Evolutionary conservation across 805 yeast genomes (phyloP), one percentile per base, ranked within the genome.

Genomic region (Yamadazyma insecticola): DNA sequence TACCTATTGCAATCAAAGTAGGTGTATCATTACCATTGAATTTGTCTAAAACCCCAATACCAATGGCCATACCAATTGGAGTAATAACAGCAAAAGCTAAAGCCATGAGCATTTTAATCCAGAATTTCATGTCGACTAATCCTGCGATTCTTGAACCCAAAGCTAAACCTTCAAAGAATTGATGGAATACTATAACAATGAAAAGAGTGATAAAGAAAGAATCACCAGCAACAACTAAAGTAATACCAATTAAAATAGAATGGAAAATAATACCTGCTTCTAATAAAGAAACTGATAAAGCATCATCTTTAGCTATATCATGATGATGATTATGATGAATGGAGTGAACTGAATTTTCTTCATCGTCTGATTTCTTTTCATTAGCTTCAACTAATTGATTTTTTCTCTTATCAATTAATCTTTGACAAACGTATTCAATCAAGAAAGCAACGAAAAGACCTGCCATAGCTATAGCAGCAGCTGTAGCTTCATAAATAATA

Each of bases 41-140:
- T n/a, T 37, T 33, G 4, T 47, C 29, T 33, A 53, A 35, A 2
- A 44, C 48, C 7, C 59, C 61, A 26, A 48, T 47, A 16, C 61
- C 61, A 16, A 55, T 55, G 7, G 57, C 60, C 55, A 54, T 55
- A 17, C 57, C 55, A 21, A 55, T 32, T 10, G 61, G 59, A 6
- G 60, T 54, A 23, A 48, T 46, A 8, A 51, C 12, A 3, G 53
- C 43, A 35, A 40, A 55, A 5, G 30, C 33, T 1, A 29, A 23
- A 9, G 51, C 57, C 54, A 55, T 50, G 13, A 42, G 4, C 13
- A 40, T 14, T 35, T 51, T 45, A 2, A 32, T 20, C 4, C 6
- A 6, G 18, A 23, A 15, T 4, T n/a, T 22, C 7, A 10, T 18
- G 11, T 14, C n/a, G 6, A 14, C 14, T 9, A 32, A 10, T n/a